Conservation (phyloP, 1,139 yeast species). For the Blastobotrys buckinghamii region DNA sequence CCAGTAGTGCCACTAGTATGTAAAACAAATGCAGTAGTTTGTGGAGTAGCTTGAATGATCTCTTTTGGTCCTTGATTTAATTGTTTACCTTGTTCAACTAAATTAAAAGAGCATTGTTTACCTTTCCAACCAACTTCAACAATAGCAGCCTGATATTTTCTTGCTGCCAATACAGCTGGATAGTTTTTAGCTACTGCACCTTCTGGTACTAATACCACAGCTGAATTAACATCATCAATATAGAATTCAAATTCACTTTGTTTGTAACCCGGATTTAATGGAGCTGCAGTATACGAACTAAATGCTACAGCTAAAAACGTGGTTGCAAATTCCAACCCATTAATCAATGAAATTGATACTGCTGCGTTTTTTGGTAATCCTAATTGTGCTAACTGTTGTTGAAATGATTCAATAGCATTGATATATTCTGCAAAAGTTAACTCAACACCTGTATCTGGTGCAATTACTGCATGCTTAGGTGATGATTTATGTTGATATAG, state of each 20-base stretch:
- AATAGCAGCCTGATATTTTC: conserved; percentile 40
- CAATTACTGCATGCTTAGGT: conserved; percentile 21
- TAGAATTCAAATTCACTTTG: conserved; percentile 56
- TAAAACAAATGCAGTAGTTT: conserved; percentile 54
- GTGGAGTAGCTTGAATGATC: conserved; percentile 38
- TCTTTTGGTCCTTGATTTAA: conserved; percentile 9
- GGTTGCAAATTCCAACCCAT: conserved; percentile 50
- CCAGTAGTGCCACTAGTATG: conserved; percentile 74
- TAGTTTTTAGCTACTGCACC: conserved; percentile 38
- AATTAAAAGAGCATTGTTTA: conserved; percentile 18
- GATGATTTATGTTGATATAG: conserved; percentile 12
- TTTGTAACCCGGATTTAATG: conserved; percentile 56
- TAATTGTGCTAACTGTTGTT: conserved; percentile 27
- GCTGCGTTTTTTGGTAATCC: conserved; percentile 39
- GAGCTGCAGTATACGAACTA: conserved; percentile 55
- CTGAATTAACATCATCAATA: conserved; percentile 51
- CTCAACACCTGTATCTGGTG: conserved; percentile 31
- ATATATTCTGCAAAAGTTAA: conserved; percentile 27
- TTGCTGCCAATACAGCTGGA: conserved; percentile 48
- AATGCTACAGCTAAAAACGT: conserved; percentile 51
- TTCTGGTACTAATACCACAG: conserved; percentile 49
- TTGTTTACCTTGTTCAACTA: conserved; percentile 6
- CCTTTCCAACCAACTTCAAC: conserved; percentile 47
- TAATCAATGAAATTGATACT: conserved; percentile 54
- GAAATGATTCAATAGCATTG: conserved; percentile 24